These are phyloP conservation scores for Colletotrichum horii DNA, from an alignment of 2,329 filamentous ascomycete species.

Conservation along the genomic window DNA sequence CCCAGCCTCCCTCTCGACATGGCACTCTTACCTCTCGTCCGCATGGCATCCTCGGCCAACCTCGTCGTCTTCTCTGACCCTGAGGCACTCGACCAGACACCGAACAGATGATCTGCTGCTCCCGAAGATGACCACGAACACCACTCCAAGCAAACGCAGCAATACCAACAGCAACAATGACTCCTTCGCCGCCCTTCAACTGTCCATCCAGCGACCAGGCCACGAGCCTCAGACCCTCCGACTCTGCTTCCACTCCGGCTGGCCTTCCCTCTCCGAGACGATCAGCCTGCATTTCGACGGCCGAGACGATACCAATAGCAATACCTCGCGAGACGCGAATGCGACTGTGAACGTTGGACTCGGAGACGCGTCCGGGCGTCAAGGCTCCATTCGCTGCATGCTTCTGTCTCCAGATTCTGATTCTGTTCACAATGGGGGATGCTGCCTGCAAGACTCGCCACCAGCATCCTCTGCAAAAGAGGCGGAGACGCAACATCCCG, in stretches of 20 bases:
- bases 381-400: not conserved
- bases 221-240: not conserved
- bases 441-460: not conserved
- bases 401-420: not conserved
- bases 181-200: not conserved
- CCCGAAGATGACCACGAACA: not conserved
- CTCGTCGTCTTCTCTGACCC: not conserved
- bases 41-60: not conserved
- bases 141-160: not conserved
- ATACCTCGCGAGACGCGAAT: not conserved
- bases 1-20: not conserved
- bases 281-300: not conserved
- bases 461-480: not conserved
- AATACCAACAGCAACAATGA: not conserved
- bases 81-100: not conserved
- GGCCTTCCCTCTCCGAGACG: not conserved
- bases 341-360: not conserved
- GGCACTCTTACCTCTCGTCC: not conserved
- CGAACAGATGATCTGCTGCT: not conserved
- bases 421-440: not conserved
- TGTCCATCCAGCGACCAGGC: not conserved
- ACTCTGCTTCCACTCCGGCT: not conserved
- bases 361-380: not conserved
- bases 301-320: not conserved
- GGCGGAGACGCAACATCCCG: not conserved